Evolutionary conservation across 2,329 filamentous ascomycete genomes (phyloP).

Genomic region (Clarireedia monteithiana): DNA sequence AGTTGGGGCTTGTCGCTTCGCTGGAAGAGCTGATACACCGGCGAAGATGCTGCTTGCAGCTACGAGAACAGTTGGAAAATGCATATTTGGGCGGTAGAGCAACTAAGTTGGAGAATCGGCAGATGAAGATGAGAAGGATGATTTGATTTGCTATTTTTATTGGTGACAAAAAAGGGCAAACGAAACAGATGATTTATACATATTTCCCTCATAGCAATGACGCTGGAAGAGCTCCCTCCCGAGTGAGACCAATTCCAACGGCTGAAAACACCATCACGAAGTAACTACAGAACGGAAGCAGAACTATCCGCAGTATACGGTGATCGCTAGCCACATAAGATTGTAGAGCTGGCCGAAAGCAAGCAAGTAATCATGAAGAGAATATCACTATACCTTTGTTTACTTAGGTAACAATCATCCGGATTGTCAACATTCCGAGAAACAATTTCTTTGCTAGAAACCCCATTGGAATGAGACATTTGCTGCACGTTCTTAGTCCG

Average conservation of each 20-base stretch:
- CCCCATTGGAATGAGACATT: neutral
- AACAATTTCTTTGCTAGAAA: neutral
- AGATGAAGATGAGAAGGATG: neutral
- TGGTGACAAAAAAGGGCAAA: too few relatives aligned
- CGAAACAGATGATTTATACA: neutral
- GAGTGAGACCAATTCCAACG: too few relatives aligned
- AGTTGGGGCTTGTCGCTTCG: slow-evolving; percentile 18
- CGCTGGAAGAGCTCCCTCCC: too few relatives aligned
- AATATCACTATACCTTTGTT: neutral
- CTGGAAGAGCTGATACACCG: slow-evolving; percentile 12
- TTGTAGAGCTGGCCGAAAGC: neutral
- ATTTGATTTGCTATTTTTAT: neutral
- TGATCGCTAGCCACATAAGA: too few relatives aligned
- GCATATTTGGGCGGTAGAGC: slow-evolving; percentile 15
- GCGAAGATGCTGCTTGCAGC: slow-evolving; percentile 11
- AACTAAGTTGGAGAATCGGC: neutral
- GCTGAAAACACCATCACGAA: too few relatives aligned
- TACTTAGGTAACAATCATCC: neutral
- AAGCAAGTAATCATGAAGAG: neutral
- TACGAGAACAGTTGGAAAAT: slow-evolving; percentile 18
- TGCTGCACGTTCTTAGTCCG: neutral
- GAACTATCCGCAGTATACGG: neutral
- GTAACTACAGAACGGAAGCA: neutral
- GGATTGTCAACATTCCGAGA: neutral
- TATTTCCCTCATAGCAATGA: neutral